Base-by-base conservation (phyloP, 495 filamentous ascomycete genomes). In the Penicillium desertorum region DNA sequence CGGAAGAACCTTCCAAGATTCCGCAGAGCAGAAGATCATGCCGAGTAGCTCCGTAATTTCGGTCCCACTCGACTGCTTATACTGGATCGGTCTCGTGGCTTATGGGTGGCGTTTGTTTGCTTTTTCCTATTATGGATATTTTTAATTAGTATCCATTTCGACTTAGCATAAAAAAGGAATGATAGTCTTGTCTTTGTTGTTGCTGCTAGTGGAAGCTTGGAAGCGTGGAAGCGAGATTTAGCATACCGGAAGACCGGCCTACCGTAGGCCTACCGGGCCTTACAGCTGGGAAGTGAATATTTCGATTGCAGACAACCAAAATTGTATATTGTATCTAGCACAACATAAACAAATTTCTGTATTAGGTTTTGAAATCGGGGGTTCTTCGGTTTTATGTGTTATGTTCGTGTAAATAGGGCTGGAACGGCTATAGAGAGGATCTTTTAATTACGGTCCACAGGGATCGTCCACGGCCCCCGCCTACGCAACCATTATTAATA, bases 371-470 rank as follows among this genome's bases (percentile, higher is more conserved):
- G 17, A 27, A 29, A 47, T 17, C 45, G 6, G 45, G 2, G 14
- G 17, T 47, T 29, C 45, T 29, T 17, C 1, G 14, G 14, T 1
- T 17, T 43, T 47, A 5, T 27, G 12, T n/a, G 25, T 17, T 47
- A 16, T 25, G 25, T 27, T 23, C 29, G 17, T 47, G 5, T 9
- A 22, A 5, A 45, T 45, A 45, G n/a, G 45, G 45, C 45, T 47
- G 22, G 45, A 47, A 30, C 3, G 16, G 12, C 4, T 27, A 47
- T 47, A 47, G 45, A 47, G 45, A 47, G 25, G 45, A 47, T 47
- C 45, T 17, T 27, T 27, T 30, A 27, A 47, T 30, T 29, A 29
- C 27, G 25, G 30, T 29, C 45, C 25, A 47, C 45, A 27, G 27
- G 6, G 11, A 47, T 47, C 23, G 14, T 17, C 12, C 5, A 7